Base-by-base conservation (phyloP, 2,329 filamentous ascomycete species). In the Fusarium bactridioides region DNA sequence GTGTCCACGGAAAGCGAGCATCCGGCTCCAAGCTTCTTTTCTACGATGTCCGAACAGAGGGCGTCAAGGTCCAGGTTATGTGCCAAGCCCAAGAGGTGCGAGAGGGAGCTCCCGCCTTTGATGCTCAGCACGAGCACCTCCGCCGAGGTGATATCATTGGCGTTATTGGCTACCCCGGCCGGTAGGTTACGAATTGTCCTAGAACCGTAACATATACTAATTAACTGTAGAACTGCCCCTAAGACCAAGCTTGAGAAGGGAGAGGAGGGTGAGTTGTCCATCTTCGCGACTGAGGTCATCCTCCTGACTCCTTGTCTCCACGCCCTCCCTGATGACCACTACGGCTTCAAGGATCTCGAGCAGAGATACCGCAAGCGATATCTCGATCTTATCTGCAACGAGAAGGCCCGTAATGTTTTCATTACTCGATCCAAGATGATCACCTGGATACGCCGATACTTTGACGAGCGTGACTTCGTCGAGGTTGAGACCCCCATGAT, bases 401-500 rank as follows among this genome's bases (percentile, higher is more conserved):
- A 97, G 79, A 88, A 88, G 70, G 94, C 93, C 50, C 90, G 94
- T 61, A 89, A 97, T 67, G 92, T 95, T 64, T 93, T 98, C 82
- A 88, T 94, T 78, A 94, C 93, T 43, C 90, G 96, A 61, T 90
- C 94, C 78, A 94, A 94, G 88, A 95, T 98, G 79, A 90, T 97
- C 80, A 91, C 89, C 69, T 98, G 94, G 80, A 92, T 99, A 75
- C 93, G 96, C 75, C 89, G 90, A 77, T 99, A 92, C 87, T 94
- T 99, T 76, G 93, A 98, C 78, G 89, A 92, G 76, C 89, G 92
- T 60, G 93, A 95, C 78, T 99, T 99, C 82, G 87, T 94, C 62
- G 95, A 98, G 82, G 95, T 98, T 31, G 94, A 98, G 84, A 99
- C 96, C 1, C 95, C 96, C 10, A 98, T 98, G 90, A 95, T 99